Conservation (phyloP, 2,329 filamentous ascomycete genomes). For the Apiospora aurea region DNA sequence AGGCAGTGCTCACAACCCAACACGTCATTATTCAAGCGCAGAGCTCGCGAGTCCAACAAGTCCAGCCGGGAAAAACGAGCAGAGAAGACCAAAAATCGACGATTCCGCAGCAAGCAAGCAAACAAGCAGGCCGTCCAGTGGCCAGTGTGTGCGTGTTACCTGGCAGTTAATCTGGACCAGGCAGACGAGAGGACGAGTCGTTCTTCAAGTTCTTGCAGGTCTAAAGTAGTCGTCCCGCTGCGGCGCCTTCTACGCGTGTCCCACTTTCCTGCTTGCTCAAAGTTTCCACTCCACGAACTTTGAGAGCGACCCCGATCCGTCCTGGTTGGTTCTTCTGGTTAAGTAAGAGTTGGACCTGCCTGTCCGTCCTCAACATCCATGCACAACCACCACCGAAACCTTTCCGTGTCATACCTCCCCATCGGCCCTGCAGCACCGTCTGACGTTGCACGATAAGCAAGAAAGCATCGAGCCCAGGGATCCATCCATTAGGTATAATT, state of each 20-base stretch:
- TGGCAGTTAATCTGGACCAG: not conserved
- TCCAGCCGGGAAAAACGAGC: not conserved
- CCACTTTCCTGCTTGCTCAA: constrained; percentile 2
- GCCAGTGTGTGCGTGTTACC: not conserved
- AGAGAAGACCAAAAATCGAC: not conserved
- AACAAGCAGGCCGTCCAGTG: not conserved
- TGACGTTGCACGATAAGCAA: constrained; percentile 10
- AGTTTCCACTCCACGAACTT: constrained; percentile 19
- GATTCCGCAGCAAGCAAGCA: not conserved
- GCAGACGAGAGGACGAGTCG: not conserved
- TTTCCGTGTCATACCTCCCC: constrained; percentile 3
- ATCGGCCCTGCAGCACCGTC: constrained; percentile 1
- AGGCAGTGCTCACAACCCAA: constrained; percentile 9
- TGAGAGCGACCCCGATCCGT: not conserved
- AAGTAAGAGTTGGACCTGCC: constrained; percentile 7
- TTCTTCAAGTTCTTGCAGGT: not conserved
- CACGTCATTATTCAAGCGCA: constrained; percentile 18
- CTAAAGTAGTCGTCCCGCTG: not conserved
- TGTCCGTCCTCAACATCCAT: not conserved
- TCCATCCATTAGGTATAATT: not conserved
- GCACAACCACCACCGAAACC: constrained; percentile 2
- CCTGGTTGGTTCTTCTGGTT: constrained; percentile 7
- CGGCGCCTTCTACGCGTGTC: not conserved
- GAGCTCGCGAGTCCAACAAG: not conserved
- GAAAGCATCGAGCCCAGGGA: not conserved